Conservation (phyloP, 108 stramenopile genomes). For the Cyclotella choctawhatcheeana region DNA sequence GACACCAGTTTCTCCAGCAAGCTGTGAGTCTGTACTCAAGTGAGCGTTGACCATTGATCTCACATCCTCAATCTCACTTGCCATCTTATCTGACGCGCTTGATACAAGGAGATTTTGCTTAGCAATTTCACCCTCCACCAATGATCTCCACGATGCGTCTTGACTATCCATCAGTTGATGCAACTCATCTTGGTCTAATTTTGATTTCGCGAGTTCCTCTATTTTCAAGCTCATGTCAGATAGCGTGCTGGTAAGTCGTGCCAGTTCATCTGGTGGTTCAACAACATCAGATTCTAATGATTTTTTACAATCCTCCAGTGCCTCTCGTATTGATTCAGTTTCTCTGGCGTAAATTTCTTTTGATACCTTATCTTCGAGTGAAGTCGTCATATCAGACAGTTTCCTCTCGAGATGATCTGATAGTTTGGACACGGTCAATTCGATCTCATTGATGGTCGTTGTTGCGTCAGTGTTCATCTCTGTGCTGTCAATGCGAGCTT, state of each 20-base stretch:
- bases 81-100: conserved; percentile 14
- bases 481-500: background rate
- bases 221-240: conserved; percentile 9
- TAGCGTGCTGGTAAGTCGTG: background rate
- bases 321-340: conserved; percentile 5
- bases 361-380: conserved; percentile 7
- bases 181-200: conserved; percentile 17
- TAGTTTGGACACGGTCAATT: background rate
- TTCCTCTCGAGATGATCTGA: conserved; percentile 15
- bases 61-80: conserved; percentile 17
- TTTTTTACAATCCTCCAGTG: background rate
- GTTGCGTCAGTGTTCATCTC: background rate
- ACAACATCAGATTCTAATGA: background rate
- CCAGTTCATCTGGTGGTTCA: background rate
- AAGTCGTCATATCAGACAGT: conserved; percentile 6
- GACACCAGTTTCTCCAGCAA: no score
- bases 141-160: conserved; percentile 2
- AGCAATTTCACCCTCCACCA: conserved; percentile 17
- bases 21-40: background rate
- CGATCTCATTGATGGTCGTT: conserved; percentile 2
- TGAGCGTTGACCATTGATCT: conserved; percentile 23
- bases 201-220: background rate
- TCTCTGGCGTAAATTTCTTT: conserved; percentile 10
- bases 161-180: conserved; percentile 13
- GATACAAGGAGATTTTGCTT: conserved; percentile 21